phyloP scores from a whole-genome alignment of 1,284 basidiomycete genomes.

The Neotropicomus parvogracilis region DNA sequence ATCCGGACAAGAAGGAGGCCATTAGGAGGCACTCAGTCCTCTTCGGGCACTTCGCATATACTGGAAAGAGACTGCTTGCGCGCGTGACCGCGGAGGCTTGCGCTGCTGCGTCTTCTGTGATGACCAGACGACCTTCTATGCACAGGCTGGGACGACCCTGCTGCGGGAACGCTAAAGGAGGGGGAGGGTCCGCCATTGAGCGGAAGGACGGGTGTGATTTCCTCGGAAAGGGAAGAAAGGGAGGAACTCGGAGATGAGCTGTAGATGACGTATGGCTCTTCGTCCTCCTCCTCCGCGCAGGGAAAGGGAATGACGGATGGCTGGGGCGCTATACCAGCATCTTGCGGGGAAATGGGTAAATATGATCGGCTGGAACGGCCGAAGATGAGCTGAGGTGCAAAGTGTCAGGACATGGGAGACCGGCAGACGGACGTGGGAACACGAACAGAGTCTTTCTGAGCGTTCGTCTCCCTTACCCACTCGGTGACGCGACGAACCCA shows the following conservation, averaged over 20 bases:
- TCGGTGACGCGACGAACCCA: conserved; percentile 36
- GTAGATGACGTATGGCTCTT: conserved; percentile 35
- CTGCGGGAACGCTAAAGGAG: conserved; percentile 6
- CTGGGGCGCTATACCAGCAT: conserved; percentile 6
- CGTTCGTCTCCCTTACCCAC: conserved; percentile 35
- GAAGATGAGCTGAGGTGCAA: conserved; percentile 17
- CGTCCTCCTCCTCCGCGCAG: conserved; percentile 29
- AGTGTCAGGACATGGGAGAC: not conserved
- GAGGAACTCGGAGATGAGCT: conserved; percentile 36
- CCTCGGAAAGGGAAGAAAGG: conserved; percentile 33
- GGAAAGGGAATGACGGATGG: conserved; percentile 30
- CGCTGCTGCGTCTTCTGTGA: conserved; percentile 33
- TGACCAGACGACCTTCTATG: conserved; percentile 27
- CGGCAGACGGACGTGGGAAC: not conserved
- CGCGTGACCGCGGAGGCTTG: conserved; percentile 31
- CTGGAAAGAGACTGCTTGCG: conserved; percentile 35
- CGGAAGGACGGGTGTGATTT: conserved; percentile 29
- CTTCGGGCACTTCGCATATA: conserved; percentile 33
- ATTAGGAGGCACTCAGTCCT: conserved; percentile 20
- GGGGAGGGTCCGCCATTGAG: conserved; percentile 15
- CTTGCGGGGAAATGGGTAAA: conserved; percentile 13
- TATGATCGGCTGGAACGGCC: conserved; percentile 17
- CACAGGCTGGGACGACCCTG: conserved; percentile 7
- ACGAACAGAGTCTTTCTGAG: conserved; percentile 28
- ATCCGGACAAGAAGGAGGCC: not conserved